phyloP scores from a whole-genome alignment of 352 stramenopile species.

The Phytophthora cryptogea region DNA sequence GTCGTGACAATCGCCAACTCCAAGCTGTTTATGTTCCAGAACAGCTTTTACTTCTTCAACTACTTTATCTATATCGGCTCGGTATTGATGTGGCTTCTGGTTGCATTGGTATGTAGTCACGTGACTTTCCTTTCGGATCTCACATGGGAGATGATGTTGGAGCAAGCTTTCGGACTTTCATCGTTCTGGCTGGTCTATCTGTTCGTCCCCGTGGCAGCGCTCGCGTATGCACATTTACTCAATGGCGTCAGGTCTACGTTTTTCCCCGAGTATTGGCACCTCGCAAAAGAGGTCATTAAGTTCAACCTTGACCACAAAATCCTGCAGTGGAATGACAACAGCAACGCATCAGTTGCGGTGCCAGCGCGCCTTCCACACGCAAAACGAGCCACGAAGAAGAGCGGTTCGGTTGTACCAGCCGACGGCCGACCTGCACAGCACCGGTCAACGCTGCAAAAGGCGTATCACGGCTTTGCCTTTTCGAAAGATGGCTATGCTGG shows the following conservation, averaged over 20 bases:
- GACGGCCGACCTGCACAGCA: slow-evolving; percentile 21
- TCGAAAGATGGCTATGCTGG: slow-evolving; percentile 63
- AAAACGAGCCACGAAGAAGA: slow-evolving; percentile 25
- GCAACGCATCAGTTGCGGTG: slow-evolving; percentile 51
- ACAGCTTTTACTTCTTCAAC: slow-evolving; percentile 75
- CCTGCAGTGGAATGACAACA: slow-evolving; percentile 72
- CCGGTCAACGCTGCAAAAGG: slow-evolving; percentile 36
- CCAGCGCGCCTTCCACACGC: slow-evolving; percentile 30
- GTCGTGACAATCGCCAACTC: slow-evolving; percentile 76
- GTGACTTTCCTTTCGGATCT: slow-evolving; percentile 65
- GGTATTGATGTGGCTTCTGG: slow-evolving; percentile 61
- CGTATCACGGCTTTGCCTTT: slow-evolving; percentile 78
- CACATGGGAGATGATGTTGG: slow-evolving; percentile 72
- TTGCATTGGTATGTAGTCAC: slow-evolving; percentile 61
- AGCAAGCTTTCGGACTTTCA: slow-evolving; percentile 57
- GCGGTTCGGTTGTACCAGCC: slow-evolving; percentile 46
- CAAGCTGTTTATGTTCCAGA: slow-evolving; percentile 84
- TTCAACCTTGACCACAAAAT: slow-evolving; percentile 61
- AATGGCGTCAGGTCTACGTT: slow-evolving; percentile 62
- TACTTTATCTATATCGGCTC: slow-evolving; percentile 69
- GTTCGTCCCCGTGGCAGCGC: slow-evolving; percentile 54
- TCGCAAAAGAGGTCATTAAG: slow-evolving; percentile 77
- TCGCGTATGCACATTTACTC: slow-evolving; percentile 56
- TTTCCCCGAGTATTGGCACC: slow-evolving; percentile 80
- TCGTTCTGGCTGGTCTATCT: slow-evolving; percentile 68